Evolutionary conservation across 2,329 filamentous ascomycete genomes (phyloP), one percentile per base, ranked within the genome.

Genomic region (Boeremia exigua): DNA sequence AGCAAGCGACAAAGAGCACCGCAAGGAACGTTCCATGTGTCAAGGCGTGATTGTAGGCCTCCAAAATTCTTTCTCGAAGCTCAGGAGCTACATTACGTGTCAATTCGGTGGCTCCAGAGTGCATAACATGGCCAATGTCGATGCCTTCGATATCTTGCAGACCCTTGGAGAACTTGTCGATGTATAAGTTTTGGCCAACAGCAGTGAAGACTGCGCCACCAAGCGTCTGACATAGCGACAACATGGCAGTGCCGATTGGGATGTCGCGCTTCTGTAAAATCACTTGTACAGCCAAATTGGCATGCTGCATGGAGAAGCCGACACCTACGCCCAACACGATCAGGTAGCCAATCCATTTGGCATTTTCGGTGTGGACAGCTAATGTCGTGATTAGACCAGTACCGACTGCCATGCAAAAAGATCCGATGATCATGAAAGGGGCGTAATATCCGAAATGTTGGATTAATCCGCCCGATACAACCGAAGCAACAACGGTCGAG

Each of bases 81-180:
- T 49, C 43, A 30, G 50, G n/a, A 4, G 68, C 60, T 2, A 74
- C 60, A 4, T 44, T 32, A 0, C 74, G 70, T 43, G 81, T 79
- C 10, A 92, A 75, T 23, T 84, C 80, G 0, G 88, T 91, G 0
- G 82, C 82, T 34, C 83, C 83, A 1, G 76, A 74, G 7, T 66
- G 60, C 4, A 79, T 58, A 1, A 83, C 71, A n/a, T 69, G 62
- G 4, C 56, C 60, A 0, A 79, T 69, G 51, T 79, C 63, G 0
- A 82, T 54, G 11, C 71, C 74, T 1, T 76, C 75, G 8, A 74
- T 72, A 1, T 49, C 48, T n/a, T 63, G 57, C 8, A 77, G 49
- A 2, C 73, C 72, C 6, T 56, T 58, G n/a, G 78, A 68, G 11
- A 81, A 76, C 34, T 74, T 72, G 62, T 78, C 76, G 23, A 77